A percentile compares a stretch with the other conserved stretches of the same genome.
These are phyloP conservation scores for Microbotryum scabiosae DNA, from an alignment of 1,284 basidiomycete genomes.

Conservation along the genomic window DNA sequence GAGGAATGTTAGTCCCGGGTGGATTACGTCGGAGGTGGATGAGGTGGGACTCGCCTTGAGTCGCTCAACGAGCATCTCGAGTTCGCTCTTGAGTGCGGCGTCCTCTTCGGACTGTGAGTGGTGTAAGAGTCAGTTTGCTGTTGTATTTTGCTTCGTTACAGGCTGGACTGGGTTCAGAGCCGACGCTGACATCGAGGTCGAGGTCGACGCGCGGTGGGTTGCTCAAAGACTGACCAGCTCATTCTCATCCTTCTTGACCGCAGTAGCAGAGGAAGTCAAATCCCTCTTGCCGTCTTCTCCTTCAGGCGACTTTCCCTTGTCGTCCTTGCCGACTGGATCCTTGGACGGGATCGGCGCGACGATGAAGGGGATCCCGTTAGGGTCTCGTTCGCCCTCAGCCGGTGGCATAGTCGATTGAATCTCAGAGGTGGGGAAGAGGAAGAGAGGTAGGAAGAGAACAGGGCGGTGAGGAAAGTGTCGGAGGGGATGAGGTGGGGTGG, in stretches of 20 bases:
- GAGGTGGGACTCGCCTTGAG: conserved; percentile 56
- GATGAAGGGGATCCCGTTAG: conserved; percentile 25
- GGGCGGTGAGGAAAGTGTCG: too few relatives aligned
- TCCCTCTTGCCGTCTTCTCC: conserved; percentile 5
- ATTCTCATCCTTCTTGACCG: conserved; percentile 21
- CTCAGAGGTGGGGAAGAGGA: not conserved
- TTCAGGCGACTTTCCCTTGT: conserved; percentile 7
- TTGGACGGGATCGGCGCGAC: conserved; percentile 52
- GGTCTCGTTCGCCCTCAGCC: conserved; percentile 6
- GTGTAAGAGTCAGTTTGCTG: not conserved
- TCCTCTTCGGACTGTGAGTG: conserved; percentile 64
- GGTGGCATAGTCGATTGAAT: not conserved
- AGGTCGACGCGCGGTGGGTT: too few relatives aligned
- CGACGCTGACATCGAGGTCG: conserved; percentile 1
- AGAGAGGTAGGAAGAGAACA: not conserved
- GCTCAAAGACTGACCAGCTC: conserved; percentile 19
- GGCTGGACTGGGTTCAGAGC: not conserved
- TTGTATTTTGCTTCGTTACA: not conserved
- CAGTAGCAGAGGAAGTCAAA: conserved; percentile 5
- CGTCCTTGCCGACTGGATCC: conserved; percentile 58
- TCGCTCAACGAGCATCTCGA: conserved; percentile 95
- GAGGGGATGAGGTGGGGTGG: too few relatives aligned
- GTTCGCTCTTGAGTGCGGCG: conserved; percentile 81
- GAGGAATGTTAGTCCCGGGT: not conserved
- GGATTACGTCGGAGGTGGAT: not conserved